Percentiles rank a stretch among this genome's conserved stretches.
Evolutionary conservation across 2,329 filamentous ascomycete species (phyloP).

Genomic region (Dryadomyces quercus-mongolicae): DNA sequence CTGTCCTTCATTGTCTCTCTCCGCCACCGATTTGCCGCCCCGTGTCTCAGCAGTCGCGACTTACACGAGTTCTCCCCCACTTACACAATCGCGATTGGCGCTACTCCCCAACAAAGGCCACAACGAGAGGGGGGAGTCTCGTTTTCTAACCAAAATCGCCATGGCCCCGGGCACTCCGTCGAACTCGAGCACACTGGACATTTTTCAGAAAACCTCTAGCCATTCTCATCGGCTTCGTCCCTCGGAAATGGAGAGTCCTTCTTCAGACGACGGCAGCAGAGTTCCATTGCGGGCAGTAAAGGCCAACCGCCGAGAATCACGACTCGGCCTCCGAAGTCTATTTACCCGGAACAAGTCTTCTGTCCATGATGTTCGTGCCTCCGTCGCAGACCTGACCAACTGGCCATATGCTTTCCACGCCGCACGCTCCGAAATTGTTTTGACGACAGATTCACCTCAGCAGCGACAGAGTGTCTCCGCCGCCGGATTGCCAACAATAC

Average conservation of each 20-base stretch:
- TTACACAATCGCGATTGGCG: not conserved
- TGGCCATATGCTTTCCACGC: conserved; percentile 27
- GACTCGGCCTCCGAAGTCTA: conserved; percentile 36
- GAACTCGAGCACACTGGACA: conserved; percentile 1
- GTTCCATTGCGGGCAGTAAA: conserved; percentile 30
- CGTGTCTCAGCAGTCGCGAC: not conserved
- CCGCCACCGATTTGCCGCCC: not conserved
- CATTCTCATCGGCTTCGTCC: conserved; percentile 25
- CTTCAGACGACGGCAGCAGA: conserved; percentile 22
- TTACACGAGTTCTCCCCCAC: not conserved
- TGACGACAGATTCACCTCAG: not conserved
- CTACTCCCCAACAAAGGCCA: not conserved
- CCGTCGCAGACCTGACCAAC: conserved; percentile 31
- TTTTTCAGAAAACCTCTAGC: conserved; percentile 16
- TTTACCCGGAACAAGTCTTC: conserved; percentile 23
- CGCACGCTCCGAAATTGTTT: conserved; percentile 20
- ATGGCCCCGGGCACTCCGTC: not conserved
- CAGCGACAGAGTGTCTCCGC: too few species aligned
- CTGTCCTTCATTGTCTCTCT: not conserved
- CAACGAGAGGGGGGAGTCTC: not conserved
- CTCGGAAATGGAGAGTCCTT: conserved; percentile 20
- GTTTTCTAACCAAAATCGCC: not conserved
- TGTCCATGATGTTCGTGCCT: conserved; percentile 25
- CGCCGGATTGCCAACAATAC: too few species aligned
- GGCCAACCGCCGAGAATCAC: conserved; percentile 35